These are phyloP conservation scores for Cryptococcus sp. DNA, from an alignment of 1,284 basidiomycete genomes.

Conservation along the genomic window DNA sequence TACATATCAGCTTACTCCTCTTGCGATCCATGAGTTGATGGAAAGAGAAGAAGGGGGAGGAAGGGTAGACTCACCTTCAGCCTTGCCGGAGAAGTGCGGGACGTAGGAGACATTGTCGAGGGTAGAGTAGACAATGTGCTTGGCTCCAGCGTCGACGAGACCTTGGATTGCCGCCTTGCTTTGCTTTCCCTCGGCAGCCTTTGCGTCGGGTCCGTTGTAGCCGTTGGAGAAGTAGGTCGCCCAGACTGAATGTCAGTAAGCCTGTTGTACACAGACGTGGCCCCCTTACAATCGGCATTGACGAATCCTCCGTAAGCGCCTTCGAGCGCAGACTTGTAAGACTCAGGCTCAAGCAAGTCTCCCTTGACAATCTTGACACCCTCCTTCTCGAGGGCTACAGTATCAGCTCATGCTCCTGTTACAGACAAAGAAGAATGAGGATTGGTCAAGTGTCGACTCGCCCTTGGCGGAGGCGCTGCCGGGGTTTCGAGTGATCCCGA, in stretches of 20 bases:
- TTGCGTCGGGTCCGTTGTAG: conserved; percentile 11
- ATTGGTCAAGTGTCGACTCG: neutral
- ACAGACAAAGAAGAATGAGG: neutral
- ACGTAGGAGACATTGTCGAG: neutral
- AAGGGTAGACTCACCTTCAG: conserved; percentile 1
- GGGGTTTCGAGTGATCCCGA: conserved; percentile 19
- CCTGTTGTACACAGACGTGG: no score
- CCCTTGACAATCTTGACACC: conserved; percentile 20
- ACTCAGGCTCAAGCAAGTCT: conserved; percentile 13
- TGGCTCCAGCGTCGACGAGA: conserved; percentile 4
- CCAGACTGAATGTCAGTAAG: conserved; percentile 9
- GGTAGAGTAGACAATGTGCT: conserved; percentile 15
- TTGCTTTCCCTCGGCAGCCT: conserved; percentile 10
- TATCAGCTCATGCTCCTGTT: neutral
- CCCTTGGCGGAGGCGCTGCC: conserved; percentile 11
- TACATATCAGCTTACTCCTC: conserved; percentile 3
- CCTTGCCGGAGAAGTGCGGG: conserved; percentile 13
- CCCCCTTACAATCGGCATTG: conserved; percentile 26
- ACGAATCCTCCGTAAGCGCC: conserved; percentile 19
- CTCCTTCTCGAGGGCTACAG: conserved; percentile 9
- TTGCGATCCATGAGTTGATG: neutral
- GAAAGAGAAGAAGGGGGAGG: neutral
- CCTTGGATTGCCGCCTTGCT: conserved; percentile 9
- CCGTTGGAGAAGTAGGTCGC: conserved; percentile 8
- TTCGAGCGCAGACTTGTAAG: conserved; percentile 17